Evolutionary conservation across 2,329 filamentous ascomycete genomes (phyloP), one percentile per base, ranked within the genome.

Genomic region (Penicillium sp.): DNA sequence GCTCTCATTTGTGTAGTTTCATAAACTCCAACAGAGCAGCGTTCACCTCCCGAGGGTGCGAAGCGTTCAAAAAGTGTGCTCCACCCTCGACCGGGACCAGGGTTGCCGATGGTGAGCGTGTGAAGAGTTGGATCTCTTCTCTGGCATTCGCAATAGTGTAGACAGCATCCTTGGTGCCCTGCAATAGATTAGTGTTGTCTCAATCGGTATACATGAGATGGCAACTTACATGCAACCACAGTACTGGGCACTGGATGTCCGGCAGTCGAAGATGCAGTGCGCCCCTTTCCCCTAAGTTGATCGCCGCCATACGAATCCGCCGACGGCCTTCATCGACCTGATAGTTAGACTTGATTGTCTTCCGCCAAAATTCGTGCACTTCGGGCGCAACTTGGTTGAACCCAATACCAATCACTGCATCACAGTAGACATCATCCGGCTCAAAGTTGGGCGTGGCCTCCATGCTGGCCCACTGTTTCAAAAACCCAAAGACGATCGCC

Each of bases 191-290:
- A 26, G 30, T 3, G 19, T 13, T 2, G 10, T 1, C 0, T 7
- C 7, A 1, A 38, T 4, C 10, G 22, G 82, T 78, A 15, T 68
- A 65, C 0, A 76, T 4, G 26, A 35, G 5, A 37, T 37, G 40
- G 17, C 12, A 35, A 65, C 72, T 79, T 50, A 83, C 80, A 70
- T 82, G 70, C 61, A 85, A 61, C 83, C 83, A 85, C 53, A 81
- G 66, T 2, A 86, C 82, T 0, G 83, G 84, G 71, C 83, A 84
- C 49, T 67, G 70, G 4, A 86, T 73, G 71, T 85, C 82, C 3
- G 71, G 74, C 33, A 85, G 61, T 8, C 83, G 67, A 4, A 74
- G 66, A 60, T 81, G 76, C 65, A 86, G 64, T 1, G 81, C 80
- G 70, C 85, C 84, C 2, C 83, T 72, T 57, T 83, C 81, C 17